A percentile compares a stretch with the other conserved stretches of the same genome.
phyloP scores from a whole-genome alignment of 2,329 filamentous ascomycete species.

The Curvularia sp. region DNA sequence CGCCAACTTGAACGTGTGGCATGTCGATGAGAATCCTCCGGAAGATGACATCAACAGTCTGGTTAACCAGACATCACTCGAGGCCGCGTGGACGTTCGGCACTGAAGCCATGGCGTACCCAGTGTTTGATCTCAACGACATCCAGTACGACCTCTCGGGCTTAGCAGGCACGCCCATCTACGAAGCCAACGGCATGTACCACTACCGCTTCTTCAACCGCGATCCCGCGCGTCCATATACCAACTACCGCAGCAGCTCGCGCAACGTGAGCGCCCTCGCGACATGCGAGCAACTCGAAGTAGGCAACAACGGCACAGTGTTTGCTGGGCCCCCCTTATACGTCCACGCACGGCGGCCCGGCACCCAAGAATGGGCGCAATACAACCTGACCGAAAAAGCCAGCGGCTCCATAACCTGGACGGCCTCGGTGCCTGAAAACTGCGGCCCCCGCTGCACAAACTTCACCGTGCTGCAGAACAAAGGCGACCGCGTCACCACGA shows the following conservation, averaged over 20 bases:
- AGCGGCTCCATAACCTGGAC: slow-evolving; percentile 38
- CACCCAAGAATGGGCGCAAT: slow-evolving; percentile 22
- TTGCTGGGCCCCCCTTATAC: slow-evolving; percentile 14
- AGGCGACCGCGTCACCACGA: slow-evolving; percentile 13
- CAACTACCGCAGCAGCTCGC: slow-evolving; percentile 37
- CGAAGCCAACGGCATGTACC: slow-evolving; percentile 28
- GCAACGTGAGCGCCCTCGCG: slow-evolving; percentile 32
- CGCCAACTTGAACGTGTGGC: slow-evolving; percentile 39
- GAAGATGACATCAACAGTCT: background rate
- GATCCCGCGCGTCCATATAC: slow-evolving; percentile 40
- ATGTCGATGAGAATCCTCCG: slow-evolving; percentile 6
- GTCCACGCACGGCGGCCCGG: slow-evolving; percentile 24
- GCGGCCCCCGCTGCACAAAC: slow-evolving; percentile 46
- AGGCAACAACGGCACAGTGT: slow-evolving; percentile 9
- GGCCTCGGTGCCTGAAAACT: slow-evolving; percentile 24
- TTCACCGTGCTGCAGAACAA: slow-evolving; percentile 41
- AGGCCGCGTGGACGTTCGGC: slow-evolving; percentile 43
- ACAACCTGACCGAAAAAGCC: slow-evolving; percentile 25
- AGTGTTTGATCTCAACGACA: slow-evolving; percentile 20
- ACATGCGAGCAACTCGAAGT: slow-evolving; percentile 34
- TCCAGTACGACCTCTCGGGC: slow-evolving; percentile 28
- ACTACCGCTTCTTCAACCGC: slow-evolving; percentile 46
- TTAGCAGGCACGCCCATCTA: slow-evolving; percentile 40
- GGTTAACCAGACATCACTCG: slow-evolving; percentile 24
- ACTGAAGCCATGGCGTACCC: slow-evolving; percentile 40